A percentile compares a stretch with the other conserved stretches of the same genome.
phyloP scores from a whole-genome alignment of 2,329 filamentous ascomycete species.

The Claviceps maximensis region DNA sequence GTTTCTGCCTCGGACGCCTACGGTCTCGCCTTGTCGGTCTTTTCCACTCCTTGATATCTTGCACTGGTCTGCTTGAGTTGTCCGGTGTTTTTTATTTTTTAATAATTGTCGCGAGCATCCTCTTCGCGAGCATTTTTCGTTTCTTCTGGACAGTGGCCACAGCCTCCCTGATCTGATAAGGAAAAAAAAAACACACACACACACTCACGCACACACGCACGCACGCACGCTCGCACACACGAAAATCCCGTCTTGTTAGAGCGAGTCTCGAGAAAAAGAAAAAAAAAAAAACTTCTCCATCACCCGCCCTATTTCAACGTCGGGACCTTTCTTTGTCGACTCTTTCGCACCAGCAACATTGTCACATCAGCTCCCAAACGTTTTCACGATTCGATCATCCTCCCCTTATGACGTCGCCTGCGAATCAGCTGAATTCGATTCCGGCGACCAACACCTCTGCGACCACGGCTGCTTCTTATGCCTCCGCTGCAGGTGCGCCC shows the following conservation, averaged over 20 bases:
- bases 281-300: slow-evolving; percentile 1
- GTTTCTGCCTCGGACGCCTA: slow-evolving; percentile 17
- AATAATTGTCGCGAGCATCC: slow-evolving; percentile 5
- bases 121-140: slow-evolving; percentile 5
- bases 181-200: not conserved
- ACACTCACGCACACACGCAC: not conserved
- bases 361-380: not conserved
- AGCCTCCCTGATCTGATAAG: not conserved
- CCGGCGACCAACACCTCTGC: slow-evolving; percentile 45
- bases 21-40: slow-evolving; percentile 14
- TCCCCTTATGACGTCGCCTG: slow-evolving; percentile 48
- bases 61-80: slow-evolving; percentile 12
- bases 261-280: slow-evolving; percentile 3
- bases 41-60: slow-evolving; percentile 18
- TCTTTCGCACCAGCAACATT: not conserved
- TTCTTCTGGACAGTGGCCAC: slow-evolving; percentile 2
- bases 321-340: not conserved
- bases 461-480: slow-evolving; percentile 49
- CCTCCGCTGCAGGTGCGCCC: slow-evolving; percentile 49
- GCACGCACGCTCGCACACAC: not conserved
- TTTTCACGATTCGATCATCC: slow-evolving; percentile 1
- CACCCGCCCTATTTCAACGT: slow-evolving; percentile 5
- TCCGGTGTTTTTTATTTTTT: not conserved
- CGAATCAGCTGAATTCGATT: slow-evolving; percentile 37
- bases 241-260: slow-evolving; percentile 2